phyloP scores from a whole-genome alignment of 2,329 filamentous ascomycete species.

The Xylaria sp. region DNA sequence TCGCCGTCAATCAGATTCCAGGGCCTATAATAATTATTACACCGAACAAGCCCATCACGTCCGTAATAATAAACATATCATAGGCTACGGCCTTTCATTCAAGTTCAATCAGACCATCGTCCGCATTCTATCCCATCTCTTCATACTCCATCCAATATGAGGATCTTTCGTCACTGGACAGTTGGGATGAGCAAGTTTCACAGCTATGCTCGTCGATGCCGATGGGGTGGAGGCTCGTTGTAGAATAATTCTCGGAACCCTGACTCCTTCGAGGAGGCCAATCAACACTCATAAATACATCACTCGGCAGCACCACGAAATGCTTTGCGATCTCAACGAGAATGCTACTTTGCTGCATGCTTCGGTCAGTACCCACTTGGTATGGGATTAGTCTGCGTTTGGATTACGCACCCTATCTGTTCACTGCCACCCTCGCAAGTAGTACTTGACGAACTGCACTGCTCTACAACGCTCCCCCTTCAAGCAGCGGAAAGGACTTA shows the following conservation, averaged over 20 bases:
- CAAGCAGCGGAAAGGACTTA: not conserved
- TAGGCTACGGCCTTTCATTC: slow-evolving; percentile 7
- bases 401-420: not conserved
- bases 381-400: not conserved
- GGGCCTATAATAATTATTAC: not conserved
- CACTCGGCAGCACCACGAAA: slow-evolving; percentile 4
- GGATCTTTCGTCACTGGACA: slow-evolving; percentile 16
- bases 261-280: slow-evolving; percentile 9
- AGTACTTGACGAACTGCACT: not conserved
- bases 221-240: slow-evolving; percentile 9
- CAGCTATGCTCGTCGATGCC: slow-evolving; percentile 3
- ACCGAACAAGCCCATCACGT: not conserved
- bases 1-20: not conserved
- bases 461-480: not conserved
- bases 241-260: slow-evolving; percentile 20
- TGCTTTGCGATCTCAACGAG: not conserved
- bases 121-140: not conserved
- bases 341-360: slow-evolving; percentile 10
- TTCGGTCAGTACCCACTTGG: not conserved
- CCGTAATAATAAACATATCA: slow-evolving; percentile 21
- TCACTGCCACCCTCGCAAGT: not conserved
- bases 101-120: not conserved
- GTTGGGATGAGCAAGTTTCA: slow-evolving; percentile 20
- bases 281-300: slow-evolving; percentile 3
- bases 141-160: slow-evolving; percentile 7